Percentiles rank a stretch among this genome's conserved stretches.
Conservation (phyloP, 257 asterid genomes). For the Fraxinus quadrangulata region DNA sequence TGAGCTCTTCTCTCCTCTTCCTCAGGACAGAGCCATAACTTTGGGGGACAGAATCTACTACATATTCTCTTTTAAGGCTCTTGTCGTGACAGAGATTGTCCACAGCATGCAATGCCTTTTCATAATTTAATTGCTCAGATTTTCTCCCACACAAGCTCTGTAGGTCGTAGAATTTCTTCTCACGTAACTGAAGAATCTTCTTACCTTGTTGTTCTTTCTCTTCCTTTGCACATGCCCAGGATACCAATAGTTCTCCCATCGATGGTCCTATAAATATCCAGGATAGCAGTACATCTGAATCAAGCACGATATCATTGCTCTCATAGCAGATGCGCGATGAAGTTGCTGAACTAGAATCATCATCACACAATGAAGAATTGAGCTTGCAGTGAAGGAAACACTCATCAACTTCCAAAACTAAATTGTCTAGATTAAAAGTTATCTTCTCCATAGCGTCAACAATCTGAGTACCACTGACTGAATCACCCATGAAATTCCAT, state of each 20-base stretch:
- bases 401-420: slow-evolving; percentile 65
- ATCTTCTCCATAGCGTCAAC: slow-evolving; percentile 64
- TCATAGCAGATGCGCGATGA: slow-evolving; percentile 45
- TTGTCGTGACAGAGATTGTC: slow-evolving; percentile 82
- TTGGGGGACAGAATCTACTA: slow-evolving; percentile 42
- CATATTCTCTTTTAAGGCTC: slow-evolving; percentile 71
- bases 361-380: slow-evolving; percentile 34
- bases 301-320: slow-evolving; percentile 45
- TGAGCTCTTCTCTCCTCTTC: slow-evolving; percentile 74
- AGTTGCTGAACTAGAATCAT: slow-evolving; percentile 32
- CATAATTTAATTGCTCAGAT: slow-evolving; percentile 72
- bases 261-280: slow-evolving; percentile 80
- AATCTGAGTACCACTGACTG: slow-evolving; percentile 37
- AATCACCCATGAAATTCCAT: slow-evolving; percentile 46
- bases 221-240: slow-evolving; percentile 65
- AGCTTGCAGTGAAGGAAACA: slow-evolving; percentile 55
- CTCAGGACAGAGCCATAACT: slow-evolving; percentile 75
- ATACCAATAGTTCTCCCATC: slow-evolving; percentile 62
- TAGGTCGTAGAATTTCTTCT: slow-evolving; percentile 75
- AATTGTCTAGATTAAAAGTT: slow-evolving; percentile 63
- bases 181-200: slow-evolving; percentile 72
- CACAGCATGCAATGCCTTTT: slow-evolving; percentile 82
- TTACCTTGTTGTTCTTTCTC: slow-evolving; percentile 70
- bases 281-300: slow-evolving; percentile 77
- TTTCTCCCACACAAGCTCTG: slow-evolving; percentile 87